Conservation (phyloP, 2,329 filamentous ascomycete genomes). For the Eurotiales sp. region DNA sequence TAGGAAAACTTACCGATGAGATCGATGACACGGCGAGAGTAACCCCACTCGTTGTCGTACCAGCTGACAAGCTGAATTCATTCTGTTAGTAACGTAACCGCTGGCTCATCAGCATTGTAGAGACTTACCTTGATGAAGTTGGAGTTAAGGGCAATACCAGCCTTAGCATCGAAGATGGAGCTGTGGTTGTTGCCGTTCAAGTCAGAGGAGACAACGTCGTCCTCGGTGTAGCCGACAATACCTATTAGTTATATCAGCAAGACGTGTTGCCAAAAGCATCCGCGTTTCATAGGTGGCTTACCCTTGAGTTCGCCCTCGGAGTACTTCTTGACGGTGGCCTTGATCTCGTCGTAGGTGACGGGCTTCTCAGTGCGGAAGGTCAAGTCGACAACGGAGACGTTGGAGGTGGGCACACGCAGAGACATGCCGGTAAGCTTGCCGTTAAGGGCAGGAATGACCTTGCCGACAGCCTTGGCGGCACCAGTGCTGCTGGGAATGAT, state of each 20-base stretch:
- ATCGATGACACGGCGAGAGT: conserved; percentile 92
- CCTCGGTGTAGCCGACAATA: conserved; percentile 92
- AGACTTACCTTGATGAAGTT: conserved; percentile 79
- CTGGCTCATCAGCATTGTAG: not conserved
- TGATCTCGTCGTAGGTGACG: conserved; percentile 75
- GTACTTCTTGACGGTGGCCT: conserved; percentile 82
- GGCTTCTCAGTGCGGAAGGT: conserved; percentile 91
- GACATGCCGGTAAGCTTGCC: conserved; percentile 99
- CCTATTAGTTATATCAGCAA: conserved; percentile 48
- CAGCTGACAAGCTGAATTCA: conserved; percentile 69
- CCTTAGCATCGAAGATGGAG: conserved; percentile 99
- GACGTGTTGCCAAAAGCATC: not conserved
- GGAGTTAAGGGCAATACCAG: conserved; percentile 95
- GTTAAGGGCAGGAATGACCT: conserved; percentile 97
- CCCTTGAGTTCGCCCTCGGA: conserved; percentile 81
- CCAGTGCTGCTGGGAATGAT: conserved; percentile 99
- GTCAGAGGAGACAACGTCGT: conserved; percentile 92
- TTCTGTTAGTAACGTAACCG: not conserved
- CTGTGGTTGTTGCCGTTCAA: conserved; percentile 89
- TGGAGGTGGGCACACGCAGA: conserved; percentile 97
- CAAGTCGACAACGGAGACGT: conserved; percentile 98
- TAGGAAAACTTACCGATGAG: conserved; percentile 50
- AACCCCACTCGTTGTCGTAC: conserved; percentile 99
- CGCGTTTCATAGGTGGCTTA: conserved; percentile 29
- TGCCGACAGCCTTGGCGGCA: conserved; percentile 99